These are phyloP conservation scores for Psidium friedrichsthalianum DNA, from an alignment of 345 rosid genomes.

Conservation along the genomic window DNA sequence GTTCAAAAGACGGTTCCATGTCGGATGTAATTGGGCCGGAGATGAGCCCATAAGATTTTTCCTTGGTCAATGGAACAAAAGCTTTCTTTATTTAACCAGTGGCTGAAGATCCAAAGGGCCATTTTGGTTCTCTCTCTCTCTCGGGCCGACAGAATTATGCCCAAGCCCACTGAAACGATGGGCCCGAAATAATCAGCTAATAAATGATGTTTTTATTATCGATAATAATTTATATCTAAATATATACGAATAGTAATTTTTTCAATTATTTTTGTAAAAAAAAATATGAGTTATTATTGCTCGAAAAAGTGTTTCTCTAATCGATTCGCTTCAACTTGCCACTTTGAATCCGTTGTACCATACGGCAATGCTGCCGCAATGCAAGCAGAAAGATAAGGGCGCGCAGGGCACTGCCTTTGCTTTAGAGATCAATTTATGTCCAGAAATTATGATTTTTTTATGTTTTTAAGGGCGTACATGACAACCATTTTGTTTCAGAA, in stretches of 20 bases:
- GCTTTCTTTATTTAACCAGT: background rate
- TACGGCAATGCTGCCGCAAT: too few species aligned
- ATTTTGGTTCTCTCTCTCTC: background rate
- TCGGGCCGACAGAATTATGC: background rate
- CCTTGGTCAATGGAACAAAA: background rate
- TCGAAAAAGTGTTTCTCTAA: too few species aligned
- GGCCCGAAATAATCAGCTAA: background rate
- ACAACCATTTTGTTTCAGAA: too few species aligned
- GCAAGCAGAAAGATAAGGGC: too few species aligned
- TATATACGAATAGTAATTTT: background rate
- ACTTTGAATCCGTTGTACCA: too few species aligned
- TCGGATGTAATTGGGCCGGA: background rate
- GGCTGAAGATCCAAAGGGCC: background rate
- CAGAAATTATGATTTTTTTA: too few species aligned
- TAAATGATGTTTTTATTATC: background rate
- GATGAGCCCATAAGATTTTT: background rate
- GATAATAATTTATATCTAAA: background rate
- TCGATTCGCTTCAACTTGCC: too few species aligned
- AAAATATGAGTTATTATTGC: background rate
- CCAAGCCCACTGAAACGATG: background rate
- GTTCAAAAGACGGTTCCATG: background rate
- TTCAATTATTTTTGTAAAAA: fast-evolving
- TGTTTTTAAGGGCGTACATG: too few species aligned
- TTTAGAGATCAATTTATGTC: too few species aligned
- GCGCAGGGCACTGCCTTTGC: too few species aligned